Conservation (phyloP, 192 early-diverging fungal genomes). For the Gryganskiella cystojenkinii region DNA sequence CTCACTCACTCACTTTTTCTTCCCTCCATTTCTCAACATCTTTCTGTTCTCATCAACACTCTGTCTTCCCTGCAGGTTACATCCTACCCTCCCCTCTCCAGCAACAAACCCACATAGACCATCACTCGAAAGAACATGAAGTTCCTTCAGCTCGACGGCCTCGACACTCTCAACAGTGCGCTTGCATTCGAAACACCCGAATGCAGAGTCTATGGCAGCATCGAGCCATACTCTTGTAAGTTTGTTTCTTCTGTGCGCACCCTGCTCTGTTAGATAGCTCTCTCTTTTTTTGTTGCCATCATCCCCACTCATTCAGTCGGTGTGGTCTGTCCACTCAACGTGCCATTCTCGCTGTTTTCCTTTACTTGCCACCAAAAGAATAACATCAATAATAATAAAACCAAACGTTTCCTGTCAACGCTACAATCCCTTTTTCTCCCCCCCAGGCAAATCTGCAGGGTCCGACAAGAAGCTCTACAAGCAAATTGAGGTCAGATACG, state of each 20-base stretch:
- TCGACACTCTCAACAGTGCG: constrained; percentile 88
- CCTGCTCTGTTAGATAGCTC: neutral
- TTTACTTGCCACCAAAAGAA: no score
- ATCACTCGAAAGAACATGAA: constrained; percentile 73
- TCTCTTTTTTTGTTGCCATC: neutral
- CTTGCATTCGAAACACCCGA: constrained; percentile 90
- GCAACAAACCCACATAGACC: neutral
- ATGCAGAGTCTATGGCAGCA: constrained; percentile 80
- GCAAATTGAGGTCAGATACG: constrained; percentile 88
- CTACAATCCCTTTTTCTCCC: neutral
- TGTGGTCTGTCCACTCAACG: neutral
- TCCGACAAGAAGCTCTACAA: constrained; percentile 93
- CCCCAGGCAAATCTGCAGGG: constrained; percentile 89
- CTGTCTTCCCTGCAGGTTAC: neutral
- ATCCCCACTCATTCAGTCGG: neutral
- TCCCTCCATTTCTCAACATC: neutral
- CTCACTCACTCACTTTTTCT: neutral
- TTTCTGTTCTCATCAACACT: neutral
- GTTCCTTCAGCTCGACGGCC: constrained; percentile 82
- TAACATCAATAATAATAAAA: no score
- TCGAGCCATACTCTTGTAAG: constrained; percentile 97
- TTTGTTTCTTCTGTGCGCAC: neutral
- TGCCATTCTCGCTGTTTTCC: no score
- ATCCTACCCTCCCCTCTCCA: neutral
- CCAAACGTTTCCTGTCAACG: no score